phyloP scores from a whole-genome alignment of 176 grass and related monocot genomes.

The Secale cereale region DNA sequence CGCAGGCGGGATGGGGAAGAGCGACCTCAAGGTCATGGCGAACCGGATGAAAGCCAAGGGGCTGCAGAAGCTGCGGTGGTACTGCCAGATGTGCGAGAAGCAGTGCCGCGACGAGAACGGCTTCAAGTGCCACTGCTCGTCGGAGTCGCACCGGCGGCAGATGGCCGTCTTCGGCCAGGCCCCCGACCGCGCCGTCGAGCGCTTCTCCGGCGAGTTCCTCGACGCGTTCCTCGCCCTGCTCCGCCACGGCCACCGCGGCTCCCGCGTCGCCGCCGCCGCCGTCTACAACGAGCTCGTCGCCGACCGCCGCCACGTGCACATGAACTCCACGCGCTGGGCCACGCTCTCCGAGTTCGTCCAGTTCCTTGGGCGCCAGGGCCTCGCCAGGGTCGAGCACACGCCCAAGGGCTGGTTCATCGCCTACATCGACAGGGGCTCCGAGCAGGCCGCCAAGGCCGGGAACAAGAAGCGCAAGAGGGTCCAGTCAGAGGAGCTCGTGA shows the following conservation, averaged over 20 bases:
- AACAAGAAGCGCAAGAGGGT: slow-evolving; percentile 83
- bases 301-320: slow-evolving; percentile 72
- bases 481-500: slow-evolving; percentile 67
- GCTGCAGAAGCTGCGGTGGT: slow-evolving; percentile 94
- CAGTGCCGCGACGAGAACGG: slow-evolving; percentile 89
- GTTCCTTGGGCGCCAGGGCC: slow-evolving; percentile 53
- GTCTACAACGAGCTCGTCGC: slow-evolving; percentile 78
- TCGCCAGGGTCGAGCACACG: slow-evolving; percentile 83
- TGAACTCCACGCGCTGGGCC: slow-evolving; percentile 80
- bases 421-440: slow-evolving; percentile 72
- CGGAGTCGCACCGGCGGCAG: slow-evolving; percentile 90
- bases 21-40: slow-evolving; percentile 75
- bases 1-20: slow-evolving; percentile 58
- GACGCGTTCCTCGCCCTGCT: slow-evolving; percentile 47
- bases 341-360: slow-evolving; percentile 77
- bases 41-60: slow-evolving; percentile 81
- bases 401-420: slow-evolving; percentile 94
- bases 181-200: slow-evolving; percentile 49
- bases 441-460: slow-evolving; percentile 64
- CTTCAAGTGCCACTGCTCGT: slow-evolving; percentile 92
- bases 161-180: slow-evolving; percentile 92
- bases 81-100: slow-evolving; percentile 99
- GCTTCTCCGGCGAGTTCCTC: slow-evolving; percentile 84
- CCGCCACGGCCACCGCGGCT: slow-evolving; percentile 75
- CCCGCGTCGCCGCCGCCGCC: slow-evolving; percentile 79